Evolutionary conservation across 352 stramenopile genomes (phyloP), one percentile per base, ranked within the genome.

Genomic region (Peronosclerospora sorghi): DNA sequence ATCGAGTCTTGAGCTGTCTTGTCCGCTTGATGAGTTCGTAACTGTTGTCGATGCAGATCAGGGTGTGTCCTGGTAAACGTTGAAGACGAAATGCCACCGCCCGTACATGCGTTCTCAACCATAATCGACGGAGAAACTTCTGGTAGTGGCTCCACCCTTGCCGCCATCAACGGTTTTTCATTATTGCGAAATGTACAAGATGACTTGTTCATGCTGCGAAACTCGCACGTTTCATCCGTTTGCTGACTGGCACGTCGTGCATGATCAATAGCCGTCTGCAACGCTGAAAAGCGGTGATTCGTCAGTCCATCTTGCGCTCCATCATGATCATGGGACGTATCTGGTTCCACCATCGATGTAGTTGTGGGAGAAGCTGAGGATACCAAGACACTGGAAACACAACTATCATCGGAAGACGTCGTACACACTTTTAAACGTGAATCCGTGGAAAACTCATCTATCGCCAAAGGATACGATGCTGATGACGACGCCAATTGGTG

Each of bases 401-500:
- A 4, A 17, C 14, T 26, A 21, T 41, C 36, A 17, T 14, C 12
- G 13, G 46, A 46, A 28, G 30, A 34, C 1, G n/a, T 39, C 8
- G 53, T 46, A 7, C 53, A 59, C 6, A 49, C 10, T 8, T 51
- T 19, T 4, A n/a, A 42, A 18, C 61, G 47, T 6, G 45, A 35
- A 12, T 43, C 27, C 9, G 44, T 41, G n/a, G 48, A 49, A 7
- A 60, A 27, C 5, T 39, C 56, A 24, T 66, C 45, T 23, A 66
- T 17, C 4, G 59, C 56, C 12, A 59, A 68, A 8, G 46, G 49
- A 45, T 74, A 83, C 8, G 57, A 58, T 5, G 70, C 45, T 1
- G 68, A 82, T 4, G 72, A 79, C 32, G 68, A 66, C 19, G 73
- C 64, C 21, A 83, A 41, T 18, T 86, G 71, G 15, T 82, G 68